Evolutionary conservation across 345 rosid genomes (phyloP).

Genomic region (Punica granatum): DNA sequence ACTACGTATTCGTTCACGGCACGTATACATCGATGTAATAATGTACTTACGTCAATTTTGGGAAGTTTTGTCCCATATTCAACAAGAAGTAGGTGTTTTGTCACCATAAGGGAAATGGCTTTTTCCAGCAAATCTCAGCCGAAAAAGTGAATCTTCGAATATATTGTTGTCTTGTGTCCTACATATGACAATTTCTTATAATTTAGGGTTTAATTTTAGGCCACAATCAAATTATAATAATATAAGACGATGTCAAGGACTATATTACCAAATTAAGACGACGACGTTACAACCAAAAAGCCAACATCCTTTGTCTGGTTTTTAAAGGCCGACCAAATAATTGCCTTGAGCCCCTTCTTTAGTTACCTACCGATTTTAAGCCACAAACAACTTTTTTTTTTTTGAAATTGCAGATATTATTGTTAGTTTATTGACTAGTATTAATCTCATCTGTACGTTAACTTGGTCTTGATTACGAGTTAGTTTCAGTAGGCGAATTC

Average conservation of each 20-base stretch:
- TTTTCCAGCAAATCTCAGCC: background rate
- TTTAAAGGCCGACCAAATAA: background rate
- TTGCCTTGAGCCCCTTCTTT: background rate
- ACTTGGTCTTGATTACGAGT: no score
- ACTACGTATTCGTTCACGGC: no score
- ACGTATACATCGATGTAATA: no score
- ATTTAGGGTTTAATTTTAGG: background rate
- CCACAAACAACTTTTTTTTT: background rate
- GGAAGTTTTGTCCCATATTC: background rate
- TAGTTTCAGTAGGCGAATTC: no score
- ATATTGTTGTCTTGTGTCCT: background rate
- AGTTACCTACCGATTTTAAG: background rate
- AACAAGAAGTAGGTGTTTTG: background rate
- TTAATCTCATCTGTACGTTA: no score
- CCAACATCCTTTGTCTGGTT: background rate
- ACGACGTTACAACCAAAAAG: background rate
- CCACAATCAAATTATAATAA: background rate
- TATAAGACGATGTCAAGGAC: background rate
- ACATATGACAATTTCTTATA: background rate
- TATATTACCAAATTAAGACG: no score
- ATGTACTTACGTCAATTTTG: no score
- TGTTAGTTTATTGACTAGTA: no score
- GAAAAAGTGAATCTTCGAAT: background rate
- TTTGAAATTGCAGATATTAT: no score
- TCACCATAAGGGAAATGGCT: background rate